These are phyloP conservation scores for Kwoniella bestiolae DNA, from an alignment of 768 basidiomycete species.

Conservation along the genomic window DNA sequence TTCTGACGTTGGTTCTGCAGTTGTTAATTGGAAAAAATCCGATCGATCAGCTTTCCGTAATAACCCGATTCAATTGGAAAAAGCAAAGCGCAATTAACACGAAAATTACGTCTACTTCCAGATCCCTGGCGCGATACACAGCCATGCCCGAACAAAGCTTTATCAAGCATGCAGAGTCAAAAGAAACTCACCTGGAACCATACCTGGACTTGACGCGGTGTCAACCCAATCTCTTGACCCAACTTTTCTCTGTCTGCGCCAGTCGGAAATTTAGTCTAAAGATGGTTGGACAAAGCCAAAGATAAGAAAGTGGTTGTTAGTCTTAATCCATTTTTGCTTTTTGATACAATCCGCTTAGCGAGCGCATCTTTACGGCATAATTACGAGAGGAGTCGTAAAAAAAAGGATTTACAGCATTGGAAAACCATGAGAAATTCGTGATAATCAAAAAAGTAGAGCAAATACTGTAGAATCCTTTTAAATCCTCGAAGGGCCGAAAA, in stretches of 20 bases:
- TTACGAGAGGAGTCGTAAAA: too few relatives aligned
- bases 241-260: constrained; percentile 29
- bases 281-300: not conserved
- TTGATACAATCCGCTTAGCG: not conserved
- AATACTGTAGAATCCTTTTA: not conserved
- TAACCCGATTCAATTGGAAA: not conserved
- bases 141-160: too few relatives aligned
- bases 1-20: constrained; percentile 35
- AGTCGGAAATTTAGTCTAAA: constrained; percentile 45
- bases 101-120: not conserved
- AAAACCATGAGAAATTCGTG: too few relatives aligned
- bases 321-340: not conserved
- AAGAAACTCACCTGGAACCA: constrained; percentile 49
- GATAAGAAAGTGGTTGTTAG: not conserved
- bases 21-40: not conserved
- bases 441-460: too few relatives aligned
- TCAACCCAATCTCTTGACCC: constrained; percentile 33
- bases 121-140: too few relatives aligned
- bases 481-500: not conserved
- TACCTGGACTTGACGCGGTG: constrained; percentile 49
- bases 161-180: too few relatives aligned
- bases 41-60: not conserved
- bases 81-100: not conserved
- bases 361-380: not conserved
- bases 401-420: too few relatives aligned